phyloP scores from a whole-genome alignment of 2,329 filamentous ascomycete species.

The Fusarium palustre region DNA sequence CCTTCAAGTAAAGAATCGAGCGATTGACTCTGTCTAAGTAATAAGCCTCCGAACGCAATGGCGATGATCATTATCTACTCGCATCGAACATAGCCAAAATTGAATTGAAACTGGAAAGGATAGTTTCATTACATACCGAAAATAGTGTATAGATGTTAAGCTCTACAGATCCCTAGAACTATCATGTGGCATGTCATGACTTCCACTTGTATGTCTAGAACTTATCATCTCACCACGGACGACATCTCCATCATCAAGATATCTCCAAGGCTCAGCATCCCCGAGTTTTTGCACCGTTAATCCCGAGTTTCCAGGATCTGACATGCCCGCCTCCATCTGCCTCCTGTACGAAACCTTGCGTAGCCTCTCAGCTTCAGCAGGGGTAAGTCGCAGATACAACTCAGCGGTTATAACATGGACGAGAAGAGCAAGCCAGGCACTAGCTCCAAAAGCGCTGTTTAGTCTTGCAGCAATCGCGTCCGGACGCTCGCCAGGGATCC shows the following conservation, averaged over 20 bases:
- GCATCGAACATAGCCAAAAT: too few relatives aligned
- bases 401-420: constrained; percentile 64
- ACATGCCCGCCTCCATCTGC: constrained; percentile 66
- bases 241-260: not conserved
- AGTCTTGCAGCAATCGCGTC: constrained; percentile 57
- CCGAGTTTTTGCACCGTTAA: constrained; percentile 51
- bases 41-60: too few relatives aligned
- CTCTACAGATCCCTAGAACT: not conserved
- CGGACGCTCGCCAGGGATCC: constrained; percentile 47
- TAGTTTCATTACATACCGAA: not conserved
- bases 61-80: not conserved
- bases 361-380: constrained; percentile 64
- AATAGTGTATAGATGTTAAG: too few relatives aligned
- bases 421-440: constrained; percentile 63
- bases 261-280: constrained; percentile 36
- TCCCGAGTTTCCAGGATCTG: constrained; percentile 61
- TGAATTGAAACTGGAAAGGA: not conserved
- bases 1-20: too few relatives aligned
- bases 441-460: constrained; percentile 62
- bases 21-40: too few relatives aligned
- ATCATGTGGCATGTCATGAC: not conserved
- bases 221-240: not conserved
- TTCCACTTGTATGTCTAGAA: not conserved
- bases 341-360: constrained; percentile 67
- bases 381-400: constrained; percentile 63